Evolutionary conservation across 768 basidiomycete genomes (phyloP), one percentile per base, ranked within the genome.

Genomic region (Boletus speciosus): DNA sequence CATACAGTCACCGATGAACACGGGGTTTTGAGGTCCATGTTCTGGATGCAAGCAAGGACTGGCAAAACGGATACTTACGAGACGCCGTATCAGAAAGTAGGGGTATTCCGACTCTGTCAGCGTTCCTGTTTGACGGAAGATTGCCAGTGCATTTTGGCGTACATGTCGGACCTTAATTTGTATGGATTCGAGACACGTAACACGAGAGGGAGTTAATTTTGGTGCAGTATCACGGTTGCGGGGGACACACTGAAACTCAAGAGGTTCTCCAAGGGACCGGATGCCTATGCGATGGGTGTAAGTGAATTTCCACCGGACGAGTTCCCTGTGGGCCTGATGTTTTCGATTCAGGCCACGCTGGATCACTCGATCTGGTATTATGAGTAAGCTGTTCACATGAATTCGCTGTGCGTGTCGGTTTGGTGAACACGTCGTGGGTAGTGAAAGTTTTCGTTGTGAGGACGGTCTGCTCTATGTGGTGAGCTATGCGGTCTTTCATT

Each of bases 311-410:
- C 14, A 36, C 44, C 15, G 40, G 31, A 29, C 35, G 31, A 42
- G 37, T 29, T 56, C 41, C 40, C 25, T 6, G 25, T 29, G 8
- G 19, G 39, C 25, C 53, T 62, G 47, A 67, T 41, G 48, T 31
- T 47, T 21, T 41, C 6, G 36, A 32, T 48, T 9, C 53, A 58
- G 58, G 86, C 86, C 16, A 83, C 85, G 3, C 69, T 92, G 38
- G 89, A 92, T 68, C 90, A 93, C 71, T 77, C 85, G 35, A 83
- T 93, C 54, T 87, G 80, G 74, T 93, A 84, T 68, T 93, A 91
- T 61, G 77, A 80, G 88, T 88, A 66, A 64, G 81, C 62, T 15
- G 34, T 32, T 11, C 49, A 19, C 34, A 38, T 15, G 10, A 47
- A 5, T 23, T 47, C 29, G 19, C 47, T 36, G 21, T 49, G 44